These are phyloP conservation scores for Candida fluviatilis DNA, from an alignment of 805 yeast genomes.

Conservation along the genomic window DNA sequence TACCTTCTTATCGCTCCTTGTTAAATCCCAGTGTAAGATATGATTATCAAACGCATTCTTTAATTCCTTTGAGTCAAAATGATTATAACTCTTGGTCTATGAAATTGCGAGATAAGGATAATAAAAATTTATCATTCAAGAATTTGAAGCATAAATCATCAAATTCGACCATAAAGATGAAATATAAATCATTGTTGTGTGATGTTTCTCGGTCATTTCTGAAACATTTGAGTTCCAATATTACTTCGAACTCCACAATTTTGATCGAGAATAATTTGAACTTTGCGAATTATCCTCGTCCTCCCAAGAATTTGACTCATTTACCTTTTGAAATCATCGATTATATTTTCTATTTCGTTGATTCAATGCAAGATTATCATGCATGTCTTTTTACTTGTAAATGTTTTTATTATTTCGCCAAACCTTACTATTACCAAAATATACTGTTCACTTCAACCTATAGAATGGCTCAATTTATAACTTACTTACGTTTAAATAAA, in stretches of 20 bases:
- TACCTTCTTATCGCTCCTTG: constrained; percentile 53
- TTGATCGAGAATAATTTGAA: constrained; percentile 8
- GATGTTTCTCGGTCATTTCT: constrained; percentile 40
- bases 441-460: constrained; percentile 67
- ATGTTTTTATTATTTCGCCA: constrained; percentile 47
- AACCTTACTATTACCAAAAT: constrained; percentile 49
- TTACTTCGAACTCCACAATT: not conserved
- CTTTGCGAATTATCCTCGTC: constrained; percentile 4
- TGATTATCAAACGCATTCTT: constrained; percentile 46
- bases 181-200: constrained; percentile 44
- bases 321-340: constrained; percentile 44
- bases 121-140: constrained; percentile 1
- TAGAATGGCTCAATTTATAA: constrained; percentile 74
- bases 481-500: constrained; percentile 55
- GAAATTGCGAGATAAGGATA: constrained; percentile 1
- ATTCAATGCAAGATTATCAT: constrained; percentile 30
- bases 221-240: constrained; percentile 22
- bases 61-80: constrained; percentile 33
- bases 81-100: constrained; percentile 19
- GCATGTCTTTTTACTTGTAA: constrained; percentile 48
- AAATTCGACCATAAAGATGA: constrained; percentile 34
- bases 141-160: constrained; percentile 3
- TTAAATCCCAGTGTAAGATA: constrained; percentile 46
- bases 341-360: constrained; percentile 32
- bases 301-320: constrained; percentile 3